Evolutionary conservation across 2,329 filamentous ascomycete species (phyloP).

Genomic region (Stylonectria norvegica): DNA sequence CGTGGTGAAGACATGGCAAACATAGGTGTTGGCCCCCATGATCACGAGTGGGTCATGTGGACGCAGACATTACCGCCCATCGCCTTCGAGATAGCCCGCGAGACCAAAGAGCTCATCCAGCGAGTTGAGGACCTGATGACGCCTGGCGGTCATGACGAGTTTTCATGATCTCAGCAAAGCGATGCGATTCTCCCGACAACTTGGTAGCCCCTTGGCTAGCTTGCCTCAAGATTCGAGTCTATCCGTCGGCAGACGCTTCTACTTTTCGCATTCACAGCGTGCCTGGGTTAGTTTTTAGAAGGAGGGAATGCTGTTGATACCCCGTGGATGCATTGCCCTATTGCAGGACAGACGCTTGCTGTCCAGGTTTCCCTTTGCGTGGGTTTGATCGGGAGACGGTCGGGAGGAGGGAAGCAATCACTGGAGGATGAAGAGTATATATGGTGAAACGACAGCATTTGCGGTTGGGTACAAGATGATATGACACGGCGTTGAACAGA

Average conservation of each 20-base stretch:
- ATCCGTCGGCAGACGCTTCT: too few species aligned
- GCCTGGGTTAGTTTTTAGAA: conserved; percentile 1
- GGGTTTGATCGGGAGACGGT: conserved; percentile 12
- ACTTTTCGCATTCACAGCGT: conserved; percentile 6
- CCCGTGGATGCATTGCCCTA: conserved; percentile 10
- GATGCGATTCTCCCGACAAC: too few species aligned
- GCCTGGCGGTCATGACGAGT: conserved; percentile 40
- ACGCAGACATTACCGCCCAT: conserved; percentile 73
- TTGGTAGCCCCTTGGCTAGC: too few species aligned
- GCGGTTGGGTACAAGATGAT: conserved; percentile 25
- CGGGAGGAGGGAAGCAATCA: conserved; percentile 13
- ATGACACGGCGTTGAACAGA: conserved; percentile 26
- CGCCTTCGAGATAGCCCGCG: conserved; percentile 80
- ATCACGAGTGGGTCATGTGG: conserved; percentile 59
- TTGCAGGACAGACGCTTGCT: conserved; percentile 5
- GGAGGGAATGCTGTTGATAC: conserved; percentile 18
- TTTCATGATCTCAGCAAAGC: conserved; percentile 43
- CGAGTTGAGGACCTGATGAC: conserved; percentile 38
- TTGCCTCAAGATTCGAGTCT: too few species aligned
- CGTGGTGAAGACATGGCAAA: conserved; percentile 58
- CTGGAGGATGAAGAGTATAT: too few species aligned
- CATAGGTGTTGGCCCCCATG: conserved; percentile 45
- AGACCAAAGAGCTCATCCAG: conserved; percentile 68
- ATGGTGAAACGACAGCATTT: conserved; percentile 8
- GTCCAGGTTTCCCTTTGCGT: conserved; percentile 15